Evolutionary conservation across 2,329 filamentous ascomycete genomes (phyloP), one percentile per base, ranked within the genome.

Genomic region (Epichloe hybrida): DNA sequence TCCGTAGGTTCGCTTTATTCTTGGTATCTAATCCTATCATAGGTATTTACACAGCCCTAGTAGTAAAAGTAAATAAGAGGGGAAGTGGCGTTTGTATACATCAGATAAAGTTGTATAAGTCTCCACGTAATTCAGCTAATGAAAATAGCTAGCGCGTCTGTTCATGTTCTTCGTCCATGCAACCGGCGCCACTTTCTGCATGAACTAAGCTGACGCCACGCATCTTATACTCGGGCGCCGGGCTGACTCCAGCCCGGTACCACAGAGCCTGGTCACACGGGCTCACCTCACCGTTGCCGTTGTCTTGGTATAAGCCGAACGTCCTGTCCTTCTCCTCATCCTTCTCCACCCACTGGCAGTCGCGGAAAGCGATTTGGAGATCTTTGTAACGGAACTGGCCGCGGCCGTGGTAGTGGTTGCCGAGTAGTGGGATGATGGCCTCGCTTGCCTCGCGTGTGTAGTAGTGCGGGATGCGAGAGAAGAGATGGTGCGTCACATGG

Each of bases 381-480:
- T 36, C 45, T 13, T 37, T 13, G 35, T 47, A 47, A 4, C 34
- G 34, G 13, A 37, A 47, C 31, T 23, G 31, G n/a, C 34, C 34
- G 34, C 34, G 31, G 9, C 34, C 31, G 60, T 88, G 86, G 75
- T 97, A 97, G 76, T 95, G 90, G 59, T 76, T 73, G 64, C 91
- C 91, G 85, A 97, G 95, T 65, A 97, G 76, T 54, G 80, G 80
- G 78, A 90, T 88, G 77, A 95, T 93, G 61, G 75, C 72, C 52
- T 69, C 64, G 12, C 74, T 76, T 20, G 76, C 76, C 60, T 75
- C 70, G 52, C 73, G 71, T 23, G 76, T 75, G 58, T 78, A 69
- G 67, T 80, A 65, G 53, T 64, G 64, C 41, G 63, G 63, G 41
- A 65, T 65, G 48, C 59, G 60, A 41, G 64, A 59, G 66, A 80